phyloP scores from a whole-genome alignment of 352 stramenopile species.

The Phytopythium aichiense region DNA sequence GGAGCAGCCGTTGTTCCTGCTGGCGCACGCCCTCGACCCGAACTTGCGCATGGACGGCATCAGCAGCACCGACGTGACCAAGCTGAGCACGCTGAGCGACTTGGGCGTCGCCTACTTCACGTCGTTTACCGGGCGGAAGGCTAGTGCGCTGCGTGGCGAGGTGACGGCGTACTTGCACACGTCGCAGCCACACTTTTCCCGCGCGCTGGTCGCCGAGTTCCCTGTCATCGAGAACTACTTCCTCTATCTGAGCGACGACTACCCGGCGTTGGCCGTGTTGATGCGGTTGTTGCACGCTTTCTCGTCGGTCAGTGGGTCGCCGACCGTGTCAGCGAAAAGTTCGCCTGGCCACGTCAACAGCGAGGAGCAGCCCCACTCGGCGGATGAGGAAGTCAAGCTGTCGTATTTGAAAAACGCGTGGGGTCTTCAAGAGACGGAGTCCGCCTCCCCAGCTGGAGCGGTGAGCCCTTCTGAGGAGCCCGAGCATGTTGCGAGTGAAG shows the following conservation, averaged over 20 bases:
- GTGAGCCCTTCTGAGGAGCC: neutral
- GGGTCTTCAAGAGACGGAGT: neutral
- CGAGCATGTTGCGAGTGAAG: neutral
- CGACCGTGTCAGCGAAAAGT: neutral
- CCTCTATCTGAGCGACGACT: constrained; percentile 59
- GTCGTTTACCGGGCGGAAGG: constrained; percentile 37
- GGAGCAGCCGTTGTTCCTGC: constrained; percentile 63
- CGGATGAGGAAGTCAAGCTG: constrained; percentile 22
- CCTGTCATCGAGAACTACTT: constrained; percentile 59
- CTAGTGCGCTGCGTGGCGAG: constrained; percentile 48
- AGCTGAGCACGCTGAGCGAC: constrained; percentile 59
- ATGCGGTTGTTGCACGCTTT: constrained; percentile 62
- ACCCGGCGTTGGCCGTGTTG: constrained; percentile 51
- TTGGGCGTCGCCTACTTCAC: constrained; percentile 51
- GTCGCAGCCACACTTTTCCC: constrained; percentile 45
- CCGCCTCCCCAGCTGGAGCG: neutral
- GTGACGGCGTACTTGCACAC: constrained; percentile 65
- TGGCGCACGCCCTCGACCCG: constrained; percentile 62
- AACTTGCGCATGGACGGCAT: constrained; percentile 38
- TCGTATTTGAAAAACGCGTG: constrained; percentile 17
- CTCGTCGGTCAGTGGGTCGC: constrained; percentile 18
- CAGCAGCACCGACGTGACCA: constrained; percentile 38
- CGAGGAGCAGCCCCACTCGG: constrained; percentile 3
- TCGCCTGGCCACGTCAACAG: neutral
- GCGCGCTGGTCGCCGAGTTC: constrained; percentile 54